A percentile compares a stretch with the other conserved stretches of the same genome.
Conservation (phyloP, 257 asterid genomes). For the Capsicum pubescens region DNA sequence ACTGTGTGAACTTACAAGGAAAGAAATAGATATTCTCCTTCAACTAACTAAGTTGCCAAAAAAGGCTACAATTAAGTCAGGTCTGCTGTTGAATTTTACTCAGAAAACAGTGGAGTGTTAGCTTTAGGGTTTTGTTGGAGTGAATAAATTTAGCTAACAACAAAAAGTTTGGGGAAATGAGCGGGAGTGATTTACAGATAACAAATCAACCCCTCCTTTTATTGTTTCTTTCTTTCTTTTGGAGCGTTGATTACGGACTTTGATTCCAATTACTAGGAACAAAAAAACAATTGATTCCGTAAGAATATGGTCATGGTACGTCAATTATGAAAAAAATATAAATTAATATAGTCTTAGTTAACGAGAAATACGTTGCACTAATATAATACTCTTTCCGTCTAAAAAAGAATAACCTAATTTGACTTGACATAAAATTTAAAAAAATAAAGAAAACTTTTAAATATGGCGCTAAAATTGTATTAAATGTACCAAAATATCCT, state of each 20-base stretch:
- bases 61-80: background rate
- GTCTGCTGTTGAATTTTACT: background rate
- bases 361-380: background rate
- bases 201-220: no score
- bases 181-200: constrained; percentile 25
- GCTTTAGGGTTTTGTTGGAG: background rate
- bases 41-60: background rate
- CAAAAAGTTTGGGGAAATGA: constrained; percentile 8
- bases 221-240: background rate
- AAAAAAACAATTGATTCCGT: background rate
- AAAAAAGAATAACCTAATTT: no score
- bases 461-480: no score
- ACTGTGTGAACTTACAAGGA: constrained; percentile 25
- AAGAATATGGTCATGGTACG: background rate
- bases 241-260: background rate
- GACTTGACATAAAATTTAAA: no score
- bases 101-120: background rate
- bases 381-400: background rate
- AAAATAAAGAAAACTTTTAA: no score
- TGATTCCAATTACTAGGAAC: background rate
- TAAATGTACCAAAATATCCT: no score
- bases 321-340: background rate
- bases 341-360: background rate
- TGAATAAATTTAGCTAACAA: background rate
- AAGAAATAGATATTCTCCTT: background rate